phyloP scores from a whole-genome alignment of 2,329 filamentous ascomycete species.

The Byssoonygena ceratinophila region DNA sequence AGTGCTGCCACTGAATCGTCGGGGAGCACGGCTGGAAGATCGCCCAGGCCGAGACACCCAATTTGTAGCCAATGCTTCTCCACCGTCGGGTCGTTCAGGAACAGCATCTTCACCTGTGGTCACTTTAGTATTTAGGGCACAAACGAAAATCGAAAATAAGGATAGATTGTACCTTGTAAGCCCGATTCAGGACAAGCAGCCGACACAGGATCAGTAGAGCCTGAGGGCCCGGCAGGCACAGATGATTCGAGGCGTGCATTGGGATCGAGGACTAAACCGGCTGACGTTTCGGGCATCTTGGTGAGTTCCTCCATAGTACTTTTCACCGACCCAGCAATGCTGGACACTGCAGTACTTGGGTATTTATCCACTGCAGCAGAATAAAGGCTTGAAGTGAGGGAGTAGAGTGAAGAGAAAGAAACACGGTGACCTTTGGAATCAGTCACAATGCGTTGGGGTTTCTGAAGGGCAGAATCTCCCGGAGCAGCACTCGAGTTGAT shows the following conservation, averaged over 20 bases:
- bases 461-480: constrained; percentile 1
- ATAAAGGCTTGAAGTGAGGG: constrained; percentile 28
- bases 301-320: constrained; percentile 18
- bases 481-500: background rate
- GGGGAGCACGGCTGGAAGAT: constrained; percentile 59
- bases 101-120: background rate
- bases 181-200: constrained; percentile 3
- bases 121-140: background rate
- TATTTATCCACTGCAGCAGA: constrained; percentile 20
- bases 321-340: constrained; percentile 33
- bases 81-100: background rate
- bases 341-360: constrained; percentile 19
- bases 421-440: constrained; percentile 49
- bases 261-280: background rate
- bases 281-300: background rate
- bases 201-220: background rate
- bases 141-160: background rate
- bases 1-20: constrained; percentile 71
- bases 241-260: background rate
- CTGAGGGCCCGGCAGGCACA: background rate
- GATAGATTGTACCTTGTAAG: constrained; percentile 2
- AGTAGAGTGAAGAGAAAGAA: constrained; percentile 64
- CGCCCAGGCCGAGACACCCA: constrained; percentile 26
- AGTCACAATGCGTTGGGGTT: constrained; percentile 10
- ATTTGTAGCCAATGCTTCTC: constrained; percentile 13